A percentile compares a stretch with the other conserved stretches of the same genome.
Conservation (phyloP, 2,329 filamentous ascomycete species). For the Sordariomycetes sp. region DNA sequence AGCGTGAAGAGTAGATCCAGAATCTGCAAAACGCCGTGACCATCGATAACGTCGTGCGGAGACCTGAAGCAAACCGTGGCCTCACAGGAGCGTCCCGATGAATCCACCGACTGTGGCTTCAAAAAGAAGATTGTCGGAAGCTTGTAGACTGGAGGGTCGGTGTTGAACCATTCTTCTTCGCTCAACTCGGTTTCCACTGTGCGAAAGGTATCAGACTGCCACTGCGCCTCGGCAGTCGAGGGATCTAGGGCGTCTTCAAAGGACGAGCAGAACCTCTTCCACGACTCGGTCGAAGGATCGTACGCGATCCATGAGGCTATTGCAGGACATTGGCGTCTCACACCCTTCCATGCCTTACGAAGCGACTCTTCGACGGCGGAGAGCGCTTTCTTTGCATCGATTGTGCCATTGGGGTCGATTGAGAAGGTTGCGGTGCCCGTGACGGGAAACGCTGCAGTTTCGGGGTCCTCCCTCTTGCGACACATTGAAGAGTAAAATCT, state of each 20-base stretch:
- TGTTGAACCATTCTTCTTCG: background rate
- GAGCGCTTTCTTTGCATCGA: background rate
- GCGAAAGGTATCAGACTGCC: background rate
- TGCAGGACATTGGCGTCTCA: background rate
- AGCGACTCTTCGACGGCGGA: background rate
- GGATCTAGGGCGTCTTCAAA: background rate
- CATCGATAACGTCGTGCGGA: background rate
- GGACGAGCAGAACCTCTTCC: background rate
- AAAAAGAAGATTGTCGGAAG: background rate
- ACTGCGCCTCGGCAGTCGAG: background rate
- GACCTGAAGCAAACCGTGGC: constrained; percentile 1
- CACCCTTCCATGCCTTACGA: background rate
- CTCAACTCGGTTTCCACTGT: background rate
- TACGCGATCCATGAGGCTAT: constrained; percentile 1
- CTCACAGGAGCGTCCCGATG: too few relatives aligned
- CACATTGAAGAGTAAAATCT: background rate
- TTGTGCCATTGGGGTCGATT: background rate
- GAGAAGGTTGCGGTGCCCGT: background rate
- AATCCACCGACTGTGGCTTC: background rate
- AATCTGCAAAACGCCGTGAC: background rate
- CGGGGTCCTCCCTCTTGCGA: background rate
- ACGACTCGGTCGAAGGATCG: background rate
- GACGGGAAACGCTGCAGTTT: background rate
- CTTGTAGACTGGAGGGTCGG: background rate
- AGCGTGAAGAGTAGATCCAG: background rate